phyloP scores from a whole-genome alignment of 495 filamentous ascomycete species.

The Annulohypoxylon bovei region DNA sequence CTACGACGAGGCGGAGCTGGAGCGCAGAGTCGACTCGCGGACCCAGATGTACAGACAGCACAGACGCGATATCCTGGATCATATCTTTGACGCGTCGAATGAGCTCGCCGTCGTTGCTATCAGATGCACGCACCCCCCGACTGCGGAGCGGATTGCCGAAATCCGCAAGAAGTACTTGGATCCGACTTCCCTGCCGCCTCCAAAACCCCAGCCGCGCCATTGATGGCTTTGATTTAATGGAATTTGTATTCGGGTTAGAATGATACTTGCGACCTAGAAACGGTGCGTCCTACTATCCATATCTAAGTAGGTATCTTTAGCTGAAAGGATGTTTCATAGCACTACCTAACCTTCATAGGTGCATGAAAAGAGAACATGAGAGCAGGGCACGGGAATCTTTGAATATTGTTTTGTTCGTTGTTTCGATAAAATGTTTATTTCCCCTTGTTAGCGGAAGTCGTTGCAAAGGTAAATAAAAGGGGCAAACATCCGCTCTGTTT shows the following conservation, averaged over 20 bases:
- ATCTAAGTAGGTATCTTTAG: too few relatives aligned
- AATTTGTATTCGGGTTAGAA: too few relatives aligned
- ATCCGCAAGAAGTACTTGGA: not conserved
- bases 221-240: not conserved
- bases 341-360: too few relatives aligned
- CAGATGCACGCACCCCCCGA: not conserved
- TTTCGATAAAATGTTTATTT: not conserved
- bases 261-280: too few relatives aligned
- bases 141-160: not conserved
- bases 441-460: too few relatives aligned
- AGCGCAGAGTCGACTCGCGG: not conserved
- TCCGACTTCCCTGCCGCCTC: not conserved
- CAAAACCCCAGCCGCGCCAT: not conserved
- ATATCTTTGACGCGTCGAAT: not conserved
- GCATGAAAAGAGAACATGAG: too few relatives aligned
- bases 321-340: too few relatives aligned
- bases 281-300: too few relatives aligned
- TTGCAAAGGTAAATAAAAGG: too few relatives aligned
- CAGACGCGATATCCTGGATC: not conserved
- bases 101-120: not conserved
- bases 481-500: too few relatives aligned
- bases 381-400: too few relatives aligned
- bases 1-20: slow-evolving; percentile 1
- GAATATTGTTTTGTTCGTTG: too few relatives aligned
- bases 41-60: slow-evolving; percentile 14